These are phyloP conservation scores for Ophiobolus disseminans DNA, from an alignment of 2,329 filamentous ascomycete species.

Conservation along the genomic window DNA sequence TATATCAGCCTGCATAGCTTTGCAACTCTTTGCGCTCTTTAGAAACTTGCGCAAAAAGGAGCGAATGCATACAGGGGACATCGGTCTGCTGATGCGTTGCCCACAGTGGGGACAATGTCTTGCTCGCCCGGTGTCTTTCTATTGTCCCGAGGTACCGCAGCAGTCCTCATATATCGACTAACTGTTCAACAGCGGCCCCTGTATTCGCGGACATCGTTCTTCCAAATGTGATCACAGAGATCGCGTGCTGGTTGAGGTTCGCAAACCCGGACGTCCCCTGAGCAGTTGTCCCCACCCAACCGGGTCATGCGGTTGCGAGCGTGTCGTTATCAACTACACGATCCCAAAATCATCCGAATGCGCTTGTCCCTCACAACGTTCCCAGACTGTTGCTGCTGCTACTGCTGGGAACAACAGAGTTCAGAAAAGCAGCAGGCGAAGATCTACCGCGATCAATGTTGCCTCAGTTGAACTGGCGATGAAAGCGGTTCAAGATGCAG, in stretches of 20 bases:
- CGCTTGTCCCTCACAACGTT: constrained; percentile 44
- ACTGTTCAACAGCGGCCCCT: constrained; percentile 65
- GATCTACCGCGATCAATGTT: constrained; percentile 37
- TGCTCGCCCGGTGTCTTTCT: too few relatives aligned
- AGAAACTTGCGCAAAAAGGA: too few relatives aligned
- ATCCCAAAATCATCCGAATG: constrained; percentile 52
- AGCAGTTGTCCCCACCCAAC: constrained; percentile 73
- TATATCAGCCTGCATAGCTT: too few relatives aligned
- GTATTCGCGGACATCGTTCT: constrained; percentile 77
- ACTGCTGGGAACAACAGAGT: constrained; percentile 37
- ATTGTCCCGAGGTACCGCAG: too few relatives aligned
- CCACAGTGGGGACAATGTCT: too few relatives aligned
- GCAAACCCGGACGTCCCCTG: constrained; percentile 74
- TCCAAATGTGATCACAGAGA: constrained; percentile 76
- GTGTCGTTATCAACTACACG: constrained; percentile 62
- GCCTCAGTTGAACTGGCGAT: constrained; percentile 44
- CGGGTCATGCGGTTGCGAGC: constrained; percentile 67
- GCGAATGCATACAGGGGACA: too few relatives aligned
- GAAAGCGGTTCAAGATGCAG: constrained; percentile 38
- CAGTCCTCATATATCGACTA: background rate
- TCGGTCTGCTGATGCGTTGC: too few relatives aligned
- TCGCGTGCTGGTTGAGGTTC: constrained; percentile 72
- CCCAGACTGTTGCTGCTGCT: constrained; percentile 29
- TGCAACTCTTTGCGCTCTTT: too few relatives aligned
- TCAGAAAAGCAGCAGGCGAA: constrained; percentile 43